Base-by-base conservation (phyloP, 495 filamentous ascomycete genomes). In the Venustampulla echinocandica region DNA sequence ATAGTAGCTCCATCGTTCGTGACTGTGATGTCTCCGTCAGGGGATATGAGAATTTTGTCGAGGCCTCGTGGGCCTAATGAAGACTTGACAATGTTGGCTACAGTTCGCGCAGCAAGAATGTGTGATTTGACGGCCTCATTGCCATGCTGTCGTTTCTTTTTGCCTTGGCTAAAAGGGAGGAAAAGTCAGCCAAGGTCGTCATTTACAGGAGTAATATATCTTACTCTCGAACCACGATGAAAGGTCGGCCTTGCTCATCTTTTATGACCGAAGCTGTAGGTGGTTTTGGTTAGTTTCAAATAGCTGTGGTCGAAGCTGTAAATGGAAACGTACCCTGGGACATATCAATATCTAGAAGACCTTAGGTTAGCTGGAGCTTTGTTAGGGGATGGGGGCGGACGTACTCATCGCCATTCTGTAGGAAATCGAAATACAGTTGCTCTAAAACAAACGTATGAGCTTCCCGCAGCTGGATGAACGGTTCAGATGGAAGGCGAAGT, bases 1-100 rank as follows among this genome's bases (percentile, higher is more conserved):
- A 99, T 99, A 4, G 92, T 99, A 45, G 92, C 92, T 59, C 92
- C 92, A 73, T 99, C 92, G 63, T 99, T 99, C 47, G 92, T 99
- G 37, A 99, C 90, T 33, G 92, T 99, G 64, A 99, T 99, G 67
- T 97, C 92, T 61, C 92, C 92, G 65, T 99, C 92, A 23, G 92
- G 87, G 35, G 92, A 99, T 57, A 99, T 99, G 54, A 99, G 74
- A 60, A 99, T 99, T 71, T 99, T 99, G 73, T 99, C 92, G 57
- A 99, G 80, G 45, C 92, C 92, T 56, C 93, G 84, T 46, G 92
- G 92, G 37, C 92, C 92, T 64, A 99, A 70, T 59, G 92, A 99
- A 54, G 87, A 90, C 72, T 94, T 95, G 65, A 99, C 88, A 55
- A 97, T 94, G 67, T 85, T 93, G 49, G 93, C 84, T 51, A 98